Base-by-base conservation (phyloP, 306 rosid species). In the Begonia peltatifolia region DNA sequence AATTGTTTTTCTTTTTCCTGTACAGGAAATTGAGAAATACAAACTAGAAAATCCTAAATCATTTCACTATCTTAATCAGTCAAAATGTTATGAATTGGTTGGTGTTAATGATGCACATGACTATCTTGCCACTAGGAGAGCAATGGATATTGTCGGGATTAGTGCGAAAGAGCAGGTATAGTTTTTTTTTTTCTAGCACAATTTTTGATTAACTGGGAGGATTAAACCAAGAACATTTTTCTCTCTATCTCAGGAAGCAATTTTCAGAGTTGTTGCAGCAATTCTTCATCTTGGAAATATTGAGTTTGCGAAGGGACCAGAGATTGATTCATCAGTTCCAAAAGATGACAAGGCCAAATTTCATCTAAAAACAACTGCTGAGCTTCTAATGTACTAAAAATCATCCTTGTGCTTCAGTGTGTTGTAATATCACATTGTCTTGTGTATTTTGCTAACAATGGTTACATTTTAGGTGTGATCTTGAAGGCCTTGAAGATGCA, bases 81-180 rank as follows among this genome's bases (percentile, higher is more conserved):
- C 99, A 61, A 76, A 73, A 53, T 92, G 99, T 71, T 81, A 59
- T 47, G 96, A 92, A 55, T 79, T 92, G 75, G 84, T 63, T 65
- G 99, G 80, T 59, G 56, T 76, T 66, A 92, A 70, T 71, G 96
- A 92, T 67, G 69, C 96, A 46, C 99, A 73, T 56, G 99, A 92
- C 56, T 92, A 92, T 60, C 96, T 92, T 64, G 99, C 96, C 56
- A 92, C 99, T 22, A 76, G 99, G 74, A 86, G 96, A 77, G 99
- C 99, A 36, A 92, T 92, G 96, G 99, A 92, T 63, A 52, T 92
- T 70, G 96, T 92, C 53, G 99, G 99, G 63, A 83, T 92, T 58
- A 83, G 87, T 71, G 84, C 73, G 46, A 81, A 81, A 63, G 96
- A 92, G 62, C 99, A 92, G 99, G 99, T 92, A 72, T 59, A 53